Base-by-base conservation (phyloP, 179 eudicot genomes). In the Spinacia oleracea region DNA sequence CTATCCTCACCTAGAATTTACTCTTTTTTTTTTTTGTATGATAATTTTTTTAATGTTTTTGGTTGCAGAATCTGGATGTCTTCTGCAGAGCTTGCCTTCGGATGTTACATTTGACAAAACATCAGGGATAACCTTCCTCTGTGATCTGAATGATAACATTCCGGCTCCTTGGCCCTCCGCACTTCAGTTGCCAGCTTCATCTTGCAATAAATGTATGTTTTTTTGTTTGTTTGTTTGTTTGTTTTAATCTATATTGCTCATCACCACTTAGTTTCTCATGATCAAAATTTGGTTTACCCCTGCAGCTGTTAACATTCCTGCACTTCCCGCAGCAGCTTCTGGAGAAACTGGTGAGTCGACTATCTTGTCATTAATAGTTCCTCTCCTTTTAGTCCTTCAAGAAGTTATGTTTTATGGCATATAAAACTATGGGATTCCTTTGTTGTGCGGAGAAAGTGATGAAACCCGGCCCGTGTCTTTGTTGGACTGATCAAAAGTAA, bases 91-190 rank as follows among this genome's bases (percentile, higher is more conserved):
- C 84, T 84, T 90, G 89, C 99, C 99, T 69, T 91, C 99, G 32
- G 99, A 96, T 64, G 96, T 85, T 81, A 85, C 83, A 67, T 89
- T 93, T 66, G 99, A 96, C 83, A 82, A 77, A 77, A 82, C 82
- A 75, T 76, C 94, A 21, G 99, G 99, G 75, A 79, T 92, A 51
- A 89, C 92, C 77, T 96, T 96, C 81, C 84, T 91, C 34, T 96
- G 99, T 77, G 99, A 96, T 83, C 87, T 96, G 80, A 96, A 96
- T n/a, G 99, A 96, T 82, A 93, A 96, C 84, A 93, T 96, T 82
- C 91, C 98, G 21, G 97, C 99, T 82, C 93, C 93, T 79, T 96
- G 99, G 99, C 99, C 99, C 31, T 89, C 96, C 53, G 73, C 88
- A 72, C 82, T 87, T 80, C 92, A 88, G 81, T 67, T 86, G 83